Conservation (phyloP, 148 eudicot species). For the Silene conica region DNA sequence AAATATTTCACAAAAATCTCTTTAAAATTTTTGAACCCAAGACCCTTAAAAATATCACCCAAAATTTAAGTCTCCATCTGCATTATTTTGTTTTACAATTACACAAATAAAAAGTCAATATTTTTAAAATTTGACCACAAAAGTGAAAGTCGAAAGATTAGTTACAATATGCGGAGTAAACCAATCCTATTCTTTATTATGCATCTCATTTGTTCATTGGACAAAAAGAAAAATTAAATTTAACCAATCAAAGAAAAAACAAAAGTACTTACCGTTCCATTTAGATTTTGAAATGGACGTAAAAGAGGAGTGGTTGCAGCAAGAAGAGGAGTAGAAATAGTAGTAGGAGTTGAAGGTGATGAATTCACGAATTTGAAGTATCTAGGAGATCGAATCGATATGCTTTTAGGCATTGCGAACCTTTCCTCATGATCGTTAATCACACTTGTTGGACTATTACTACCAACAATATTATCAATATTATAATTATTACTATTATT, state of each 20-base stretch:
- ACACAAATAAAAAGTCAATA: no score
- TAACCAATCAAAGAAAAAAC: background rate
- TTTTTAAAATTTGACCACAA: no score
- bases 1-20: no score
- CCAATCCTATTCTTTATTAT: no score
- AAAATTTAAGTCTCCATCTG: no score
- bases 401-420: slow-evolving; percentile 47
- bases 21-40: no score
- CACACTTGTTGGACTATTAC: slow-evolving; percentile 43
- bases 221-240: background rate
- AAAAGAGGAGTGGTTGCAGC: background rate
- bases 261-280: slow-evolving; percentile 17
- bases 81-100: no score
- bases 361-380: slow-evolving; percentile 30
- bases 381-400: slow-evolving; percentile 55
- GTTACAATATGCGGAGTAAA: no score
- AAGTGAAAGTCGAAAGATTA: no score
- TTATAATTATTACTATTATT: no score
- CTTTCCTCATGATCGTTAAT: slow-evolving; percentile 22
- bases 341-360: slow-evolving; percentile 2
- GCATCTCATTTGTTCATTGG: no score
- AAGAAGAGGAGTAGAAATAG: background rate
- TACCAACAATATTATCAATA: background rate
- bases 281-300: slow-evolving; percentile 10
- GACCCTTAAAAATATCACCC: no score